These are phyloP conservation scores for Poronia punctata DNA, from an alignment of 495 filamentous ascomycete genomes.

Conservation along the genomic window DNA sequence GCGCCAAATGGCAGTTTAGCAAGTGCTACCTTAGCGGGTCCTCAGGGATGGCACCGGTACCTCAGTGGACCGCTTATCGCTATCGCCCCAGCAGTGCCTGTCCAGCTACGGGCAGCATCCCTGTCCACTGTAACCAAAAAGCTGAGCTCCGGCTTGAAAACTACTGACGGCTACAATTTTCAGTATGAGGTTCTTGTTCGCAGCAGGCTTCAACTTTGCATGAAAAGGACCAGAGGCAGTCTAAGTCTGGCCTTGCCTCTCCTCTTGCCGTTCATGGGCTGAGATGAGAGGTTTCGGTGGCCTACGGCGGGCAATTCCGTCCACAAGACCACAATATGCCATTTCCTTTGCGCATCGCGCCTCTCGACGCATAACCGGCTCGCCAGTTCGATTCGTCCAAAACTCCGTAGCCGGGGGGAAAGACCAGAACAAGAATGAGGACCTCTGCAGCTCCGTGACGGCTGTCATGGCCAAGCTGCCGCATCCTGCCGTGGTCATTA, in stretches of 20 bases:
- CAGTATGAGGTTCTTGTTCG: too few species aligned
- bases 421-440: neutral
- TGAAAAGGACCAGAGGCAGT: too few species aligned
- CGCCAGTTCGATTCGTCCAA: neutral
- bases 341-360: neutral
- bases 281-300: slow-evolving; percentile 27
- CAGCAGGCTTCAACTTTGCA: too few species aligned
- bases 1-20: neutral
- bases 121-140: too few species aligned
- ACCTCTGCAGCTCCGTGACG: slow-evolving; percentile 41
- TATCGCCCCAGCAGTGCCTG: neutral
- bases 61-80: too few species aligned
- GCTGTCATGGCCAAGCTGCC: slow-evolving; percentile 62
- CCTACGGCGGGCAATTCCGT: slow-evolving; percentile 18
- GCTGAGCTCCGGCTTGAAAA: too few species aligned
- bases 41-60: too few species aligned
- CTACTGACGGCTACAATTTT: too few species aligned
- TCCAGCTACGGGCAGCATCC: too few species aligned
- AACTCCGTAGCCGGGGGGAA: slow-evolving; percentile 7
- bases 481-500: slow-evolving; percentile 70
- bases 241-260: slow-evolving; percentile 12
- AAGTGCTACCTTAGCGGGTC: too few species aligned
- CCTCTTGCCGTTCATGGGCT: slow-evolving; percentile 21
- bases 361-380: slow-evolving; percentile 2
- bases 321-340: slow-evolving; percentile 19